These are phyloP conservation scores for Porphyra umbilicalis DNA, from an alignment of 31 red algal genomes.

Conservation along the genomic window DNA sequence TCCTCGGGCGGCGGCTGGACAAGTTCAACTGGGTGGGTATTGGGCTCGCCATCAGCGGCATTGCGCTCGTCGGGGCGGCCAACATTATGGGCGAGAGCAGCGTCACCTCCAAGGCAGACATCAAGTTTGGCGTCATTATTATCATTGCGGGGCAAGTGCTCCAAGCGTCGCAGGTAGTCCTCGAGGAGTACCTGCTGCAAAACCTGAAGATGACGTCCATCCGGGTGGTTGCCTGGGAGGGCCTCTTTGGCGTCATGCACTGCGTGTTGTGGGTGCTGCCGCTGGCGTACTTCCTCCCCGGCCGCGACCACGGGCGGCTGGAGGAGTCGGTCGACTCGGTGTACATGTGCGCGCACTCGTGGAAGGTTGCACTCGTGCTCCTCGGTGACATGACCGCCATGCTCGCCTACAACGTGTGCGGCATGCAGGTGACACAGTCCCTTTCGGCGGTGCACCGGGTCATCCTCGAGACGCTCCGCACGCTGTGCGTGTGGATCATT, in stretches of 20 bases:
- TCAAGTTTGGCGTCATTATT: constrained; percentile 55
- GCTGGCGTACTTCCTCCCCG: constrained; percentile 67
- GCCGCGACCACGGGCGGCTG: constrained; percentile 64
- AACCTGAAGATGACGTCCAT: constrained; percentile 73
- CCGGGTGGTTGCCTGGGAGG: constrained; percentile 87
- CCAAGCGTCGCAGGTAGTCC: constrained; percentile 73
- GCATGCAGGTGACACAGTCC: constrained; percentile 85
- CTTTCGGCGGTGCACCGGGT: constrained; percentile 67
- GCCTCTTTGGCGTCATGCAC: constrained; percentile 69
- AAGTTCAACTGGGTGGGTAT: constrained; percentile 53
- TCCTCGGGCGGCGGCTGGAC: constrained; percentile 48
- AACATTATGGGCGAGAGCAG: constrained; percentile 40
- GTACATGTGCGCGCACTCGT: constrained; percentile 73
- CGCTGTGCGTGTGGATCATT: constrained; percentile 80
- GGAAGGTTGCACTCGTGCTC: constrained; percentile 44
- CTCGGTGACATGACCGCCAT: constrained; percentile 61
- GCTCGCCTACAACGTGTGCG: constrained; percentile 88
- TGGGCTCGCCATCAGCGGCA: constrained; percentile 41
- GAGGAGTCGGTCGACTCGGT: constrained; percentile 78
- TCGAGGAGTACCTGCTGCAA: constrained; percentile 84
- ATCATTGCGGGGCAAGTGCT: constrained; percentile 77
- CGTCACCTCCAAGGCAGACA: constrained; percentile 8
- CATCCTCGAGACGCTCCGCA: constrained; percentile 89
- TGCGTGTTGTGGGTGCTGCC: constrained; percentile 75
- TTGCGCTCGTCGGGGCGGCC: constrained; percentile 67